Evolutionary conservation across 2,329 filamentous ascomycete species (phyloP).

Genomic region (Clarireedia homoeocarpa): DNA sequence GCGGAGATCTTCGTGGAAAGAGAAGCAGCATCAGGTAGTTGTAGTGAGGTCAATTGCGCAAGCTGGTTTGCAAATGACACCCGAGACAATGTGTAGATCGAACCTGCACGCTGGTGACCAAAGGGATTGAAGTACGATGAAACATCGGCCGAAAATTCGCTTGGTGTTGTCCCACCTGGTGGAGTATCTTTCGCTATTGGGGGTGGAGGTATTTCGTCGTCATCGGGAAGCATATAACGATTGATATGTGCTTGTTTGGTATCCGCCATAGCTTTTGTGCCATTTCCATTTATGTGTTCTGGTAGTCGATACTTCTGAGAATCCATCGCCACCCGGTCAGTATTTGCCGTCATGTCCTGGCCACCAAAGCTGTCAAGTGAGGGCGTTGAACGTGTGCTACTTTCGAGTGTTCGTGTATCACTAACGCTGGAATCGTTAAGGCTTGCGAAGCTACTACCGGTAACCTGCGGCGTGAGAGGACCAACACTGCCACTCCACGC

Average conservation of each 20-base stretch:
- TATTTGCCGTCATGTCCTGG: conserved; percentile 23
- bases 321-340: conserved; percentile 53
- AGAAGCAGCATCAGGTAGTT: conserved; percentile 76
- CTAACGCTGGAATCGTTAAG: conserved; percentile 18
- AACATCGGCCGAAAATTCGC: conserved; percentile 23
- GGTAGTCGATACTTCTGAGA: conserved; percentile 68
- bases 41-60: conserved; percentile 82
- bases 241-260: conserved; percentile 52
- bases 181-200: conserved; percentile 47
- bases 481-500: conserved; percentile 61
- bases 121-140: conserved; percentile 58
- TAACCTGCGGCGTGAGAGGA: conserved; percentile 25
- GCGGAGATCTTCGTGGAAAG: conserved; percentile 76
- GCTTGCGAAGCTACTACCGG: conserved; percentile 19
- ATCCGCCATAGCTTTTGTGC: conserved; percentile 53
- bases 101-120: conserved; percentile 63
- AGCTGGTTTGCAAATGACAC: conserved; percentile 91
- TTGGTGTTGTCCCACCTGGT: conserved; percentile 31
- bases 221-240: conserved; percentile 34
- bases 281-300: conserved; percentile 61
- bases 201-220: conserved; percentile 28
- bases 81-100: conserved; percentile 87
- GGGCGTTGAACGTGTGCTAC: conserved; percentile 19
- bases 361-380: conserved; percentile 22
- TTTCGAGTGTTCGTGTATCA: conserved; percentile 21